These are phyloP conservation scores for Cyberlindnera veronae DNA, from an alignment of 805 yeast genomes.

Conservation along the genomic window DNA sequence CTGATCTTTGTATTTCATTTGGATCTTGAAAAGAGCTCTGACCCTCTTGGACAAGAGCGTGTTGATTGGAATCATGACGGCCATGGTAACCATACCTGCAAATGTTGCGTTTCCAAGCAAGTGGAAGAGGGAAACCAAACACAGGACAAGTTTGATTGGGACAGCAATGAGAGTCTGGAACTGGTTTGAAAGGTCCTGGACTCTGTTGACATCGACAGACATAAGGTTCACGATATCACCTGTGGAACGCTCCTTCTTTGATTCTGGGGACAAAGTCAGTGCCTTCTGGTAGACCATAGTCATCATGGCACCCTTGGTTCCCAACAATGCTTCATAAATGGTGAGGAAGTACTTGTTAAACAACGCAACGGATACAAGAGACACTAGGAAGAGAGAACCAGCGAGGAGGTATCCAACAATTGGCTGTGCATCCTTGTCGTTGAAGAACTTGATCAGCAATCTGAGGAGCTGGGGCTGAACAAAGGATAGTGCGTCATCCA, in stretches of 20 bases:
- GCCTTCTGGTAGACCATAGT: conserved; percentile 71
- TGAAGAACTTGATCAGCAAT: conserved; percentile 55
- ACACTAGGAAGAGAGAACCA: conserved; percentile 55
- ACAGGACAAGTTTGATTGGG: conserved; percentile 45
- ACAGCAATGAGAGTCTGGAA: not conserved
- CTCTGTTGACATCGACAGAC: conserved; percentile 65
- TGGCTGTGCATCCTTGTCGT: conserved; percentile 37
- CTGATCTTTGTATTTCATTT: conserved; percentile 60
- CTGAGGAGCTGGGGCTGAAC: conserved; percentile 84
- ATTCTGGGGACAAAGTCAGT: conserved; percentile 60
- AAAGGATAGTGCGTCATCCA: conserved; percentile 78
- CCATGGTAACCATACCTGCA: conserved; percentile 52
- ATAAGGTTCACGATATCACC: conserved; percentile 49
- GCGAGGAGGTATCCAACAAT: conserved; percentile 59
- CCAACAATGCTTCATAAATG: conserved; percentile 59
- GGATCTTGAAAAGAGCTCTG: conserved; percentile 45
- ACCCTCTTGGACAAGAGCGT: conserved; percentile 42
- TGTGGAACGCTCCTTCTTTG: conserved; percentile 55
- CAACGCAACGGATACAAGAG: conserved; percentile 56
- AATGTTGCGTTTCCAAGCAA: conserved; percentile 57
- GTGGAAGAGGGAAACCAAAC: conserved; percentile 50
- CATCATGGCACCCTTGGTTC: conserved; percentile 61
- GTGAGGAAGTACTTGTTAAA: conserved; percentile 65
- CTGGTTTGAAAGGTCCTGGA: no score
- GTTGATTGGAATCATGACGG: conserved; percentile 57